Evolutionary conservation across 306 rosid species (phyloP), one percentile per base, ranked within the genome.

Genomic region (Astragalus glycyphyllos): DNA sequence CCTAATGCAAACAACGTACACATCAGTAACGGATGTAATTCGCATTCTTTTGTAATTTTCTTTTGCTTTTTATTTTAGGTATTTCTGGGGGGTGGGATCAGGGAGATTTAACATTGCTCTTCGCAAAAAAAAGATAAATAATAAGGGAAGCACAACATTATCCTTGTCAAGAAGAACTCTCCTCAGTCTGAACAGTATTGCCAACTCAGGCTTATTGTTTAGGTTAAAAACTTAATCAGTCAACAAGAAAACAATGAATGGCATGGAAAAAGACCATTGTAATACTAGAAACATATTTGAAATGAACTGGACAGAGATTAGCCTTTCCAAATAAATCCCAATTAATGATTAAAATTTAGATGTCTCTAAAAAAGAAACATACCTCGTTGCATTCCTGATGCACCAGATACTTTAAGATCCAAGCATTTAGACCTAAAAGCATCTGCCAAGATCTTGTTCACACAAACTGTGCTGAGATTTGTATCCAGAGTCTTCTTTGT

Each of bases 391-490:
- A 55, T 61, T 65, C 80, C 89, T 32, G 77, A 44, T 38, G 82
- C 60, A 63, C 75, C 62, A 9, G 83, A 53, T 75, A 63, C 47
- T 77, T 74, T 86, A 61, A 48, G 71, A 76, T 81, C 86, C 76
- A 56, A 69, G 73, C 89, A 85, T 81, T 90, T 94, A 68, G 84
- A 83, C 80, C 85, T 81, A 76, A 87, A 90, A 66, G 96, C 90
- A 69, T 83, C 88, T 1, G 94, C 96, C 89, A 91, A 90, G 20
- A 74, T 12, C 79, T 75, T 79, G 67, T 83, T 87, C 88, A 75
- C 75, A 32, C 14, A 59, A 69, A 90, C 90, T 46, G 48, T 65
- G 69, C 54, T 68, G 34, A 51, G 70, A 79, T 31, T 82, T 57
- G 84, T 44, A 35, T 90, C 88, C 55, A 87, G 74, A 32, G 79